Base-by-base conservation (phyloP, 148 eudicot species). In the Talinum fruticosum region DNA sequence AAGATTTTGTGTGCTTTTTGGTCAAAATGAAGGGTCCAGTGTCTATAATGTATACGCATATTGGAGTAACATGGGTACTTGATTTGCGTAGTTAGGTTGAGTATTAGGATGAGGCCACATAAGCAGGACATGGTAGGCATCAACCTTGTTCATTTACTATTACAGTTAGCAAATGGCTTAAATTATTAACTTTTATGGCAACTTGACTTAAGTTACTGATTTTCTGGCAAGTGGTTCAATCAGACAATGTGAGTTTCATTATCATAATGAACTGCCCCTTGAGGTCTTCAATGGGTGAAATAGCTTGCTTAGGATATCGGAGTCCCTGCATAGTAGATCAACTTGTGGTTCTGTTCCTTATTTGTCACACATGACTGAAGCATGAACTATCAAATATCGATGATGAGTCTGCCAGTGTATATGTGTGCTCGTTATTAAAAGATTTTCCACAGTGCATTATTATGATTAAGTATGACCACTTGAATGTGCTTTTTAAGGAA, bases 101-200 rank as follows among this genome's bases (percentile, higher is more conserved):
- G 15, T 2, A 10, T 62, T 3, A 14, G 33, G 47, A 24, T 37
- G 69, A 59, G 57, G 32, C 14, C 41, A 65, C 6, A 33, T 24
- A 59, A 26, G 68, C 28, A 19, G 28, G 14, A 57, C 37, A 26
- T 64, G 33, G 33, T 35, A 10, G 78, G 78, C 35, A 51, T 6
- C 4, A 19, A 33, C 44, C 57, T 75, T 65, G 23, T 61, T 41
- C 44, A 32, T 32, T 21, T 51, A 51, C 54, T 28, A 13, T n/a
- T 34, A 65, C 41, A 75, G 13, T 62, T 26, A 75, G 35, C 36
- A 75, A 75, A 33, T 65, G 53, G 71, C 51, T 37, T 75, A 59
- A 66, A 65, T 41, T 65, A 44, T 35, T 66, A 45, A 28, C 49
- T 66, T 65, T 26, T 66, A 51, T 69, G 33, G 29, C 78, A 76